These are phyloP conservation scores for Guillardia theta DNA, from an alignment of 78 protist genomes.

Conservation along the genomic window DNA sequence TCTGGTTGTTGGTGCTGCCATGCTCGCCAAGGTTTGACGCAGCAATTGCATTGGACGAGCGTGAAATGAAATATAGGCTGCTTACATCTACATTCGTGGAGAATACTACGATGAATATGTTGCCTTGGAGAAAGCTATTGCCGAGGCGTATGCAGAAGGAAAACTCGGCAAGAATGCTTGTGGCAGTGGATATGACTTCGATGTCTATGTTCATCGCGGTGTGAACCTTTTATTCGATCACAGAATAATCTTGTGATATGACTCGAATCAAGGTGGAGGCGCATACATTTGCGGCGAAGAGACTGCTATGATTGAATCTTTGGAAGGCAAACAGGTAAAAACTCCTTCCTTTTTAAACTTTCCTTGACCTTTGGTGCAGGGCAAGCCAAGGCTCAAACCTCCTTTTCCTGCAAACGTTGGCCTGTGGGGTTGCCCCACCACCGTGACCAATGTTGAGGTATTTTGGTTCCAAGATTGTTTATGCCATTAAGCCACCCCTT, in stretches of 20 bases:
- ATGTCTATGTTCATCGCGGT: slow-evolving; percentile 85
- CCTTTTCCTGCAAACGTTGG: slow-evolving; percentile 99
- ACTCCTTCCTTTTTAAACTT: background rate
- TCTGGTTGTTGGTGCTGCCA: slow-evolving; percentile 93
- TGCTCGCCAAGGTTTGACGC: slow-evolving; percentile 89
- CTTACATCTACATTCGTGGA: slow-evolving; percentile 98
- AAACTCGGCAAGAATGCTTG: slow-evolving; percentile 94
- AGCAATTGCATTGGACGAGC: background rate
- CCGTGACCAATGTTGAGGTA: slow-evolving; percentile 99
- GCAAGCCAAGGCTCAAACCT: slow-evolving; percentile 97
- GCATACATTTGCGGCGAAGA: slow-evolving; percentile 99
- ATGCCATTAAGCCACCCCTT: no score
- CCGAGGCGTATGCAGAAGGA: slow-evolving; percentile 89
- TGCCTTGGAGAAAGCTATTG: slow-evolving; percentile 78
- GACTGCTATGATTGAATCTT: slow-evolving; percentile 93
- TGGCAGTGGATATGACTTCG: slow-evolving; percentile 88
- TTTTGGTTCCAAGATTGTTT: no score
- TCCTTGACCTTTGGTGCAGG: slow-evolving; percentile 46
- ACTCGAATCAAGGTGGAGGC: no score
- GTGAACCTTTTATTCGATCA: background rate
- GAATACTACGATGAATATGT: slow-evolving; percentile 75
- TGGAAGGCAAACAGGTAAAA: slow-evolving; percentile 87
- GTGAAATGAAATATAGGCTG: slow-evolving; percentile 61
- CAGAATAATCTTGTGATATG: slow-evolving; percentile 47
- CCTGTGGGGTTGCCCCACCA: slow-evolving; percentile 97